Conservation (phyloP, 495 filamentous ascomycete species). For the Daldinia bambusicola region DNA sequence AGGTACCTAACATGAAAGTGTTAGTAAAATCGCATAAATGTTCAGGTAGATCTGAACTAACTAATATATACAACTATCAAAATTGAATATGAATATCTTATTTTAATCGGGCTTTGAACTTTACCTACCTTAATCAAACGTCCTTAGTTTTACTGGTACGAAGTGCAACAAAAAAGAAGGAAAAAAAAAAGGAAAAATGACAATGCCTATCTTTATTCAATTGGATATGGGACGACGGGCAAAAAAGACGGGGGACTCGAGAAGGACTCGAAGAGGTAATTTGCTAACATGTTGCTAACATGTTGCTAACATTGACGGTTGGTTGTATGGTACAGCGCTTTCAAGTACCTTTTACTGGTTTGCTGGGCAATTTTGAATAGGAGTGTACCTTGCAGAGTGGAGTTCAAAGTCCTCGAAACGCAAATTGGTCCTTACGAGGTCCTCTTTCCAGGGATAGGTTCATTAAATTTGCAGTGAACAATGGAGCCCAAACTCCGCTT, state of each 20-base stretch:
- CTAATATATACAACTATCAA: neutral
- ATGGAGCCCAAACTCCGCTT: neutral
- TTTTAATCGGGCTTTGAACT: neutral
- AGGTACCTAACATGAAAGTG: too few species aligned
- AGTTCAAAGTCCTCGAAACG: slow-evolving; percentile 35
- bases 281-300: neutral
- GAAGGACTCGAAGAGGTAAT: neutral
- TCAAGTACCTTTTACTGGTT: slow-evolving; percentile 24
- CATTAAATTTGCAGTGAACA: slow-evolving; percentile 12
- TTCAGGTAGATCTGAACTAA: neutral
- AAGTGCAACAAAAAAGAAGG: too few species aligned
- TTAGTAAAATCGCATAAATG: neutral
- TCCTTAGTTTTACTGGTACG: neutral
- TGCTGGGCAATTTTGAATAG: slow-evolving; percentile 23
- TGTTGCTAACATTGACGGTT: neutral
- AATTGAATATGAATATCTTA: neutral
- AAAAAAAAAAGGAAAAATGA: neutral
- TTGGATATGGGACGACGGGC: neutral
- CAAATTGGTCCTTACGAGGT: slow-evolving; percentile 7
- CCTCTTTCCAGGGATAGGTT: slow-evolving; percentile 24
- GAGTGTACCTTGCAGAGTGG: slow-evolving; percentile 44
- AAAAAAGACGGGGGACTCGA: neutral
- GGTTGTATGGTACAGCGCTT: too few species aligned
- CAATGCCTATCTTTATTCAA: neutral
- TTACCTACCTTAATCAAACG: neutral